These are phyloP conservation scores for Thymus mandschuricus DNA, from an alignment of 257 asterid species.

Conservation along the genomic window DNA sequence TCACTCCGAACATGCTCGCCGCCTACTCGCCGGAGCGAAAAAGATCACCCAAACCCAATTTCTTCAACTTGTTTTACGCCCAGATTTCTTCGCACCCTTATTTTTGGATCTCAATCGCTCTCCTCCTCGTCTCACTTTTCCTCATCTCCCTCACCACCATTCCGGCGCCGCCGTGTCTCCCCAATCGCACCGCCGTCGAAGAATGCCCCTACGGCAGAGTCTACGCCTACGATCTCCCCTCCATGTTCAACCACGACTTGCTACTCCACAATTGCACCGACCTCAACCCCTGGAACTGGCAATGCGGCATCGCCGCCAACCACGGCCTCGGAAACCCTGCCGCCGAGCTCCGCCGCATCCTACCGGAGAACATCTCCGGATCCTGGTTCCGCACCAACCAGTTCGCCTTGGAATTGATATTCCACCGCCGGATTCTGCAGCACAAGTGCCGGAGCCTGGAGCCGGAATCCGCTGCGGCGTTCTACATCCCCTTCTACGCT, in stretches of 20 bases:
- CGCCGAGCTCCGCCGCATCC: conserved; percentile 45
- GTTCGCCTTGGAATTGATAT: conserved; percentile 54
- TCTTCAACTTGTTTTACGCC: conserved; percentile 16
- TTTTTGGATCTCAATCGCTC: conserved; percentile 35
- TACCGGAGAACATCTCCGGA: conserved; percentile 43
- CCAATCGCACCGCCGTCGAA: conserved; percentile 21
- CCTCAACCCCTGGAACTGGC: conserved; percentile 53
- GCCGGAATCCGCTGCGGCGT: conserved; percentile 58
- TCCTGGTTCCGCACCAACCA: conserved; percentile 70
- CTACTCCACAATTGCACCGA: conserved; percentile 46
- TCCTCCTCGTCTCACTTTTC: conserved; percentile 37
- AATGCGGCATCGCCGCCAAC: conserved; percentile 49
- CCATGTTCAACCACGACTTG: conserved; percentile 45
- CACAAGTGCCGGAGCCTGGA: conserved; percentile 54
- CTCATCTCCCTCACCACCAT: conserved; percentile 36
- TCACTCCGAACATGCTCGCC: conserved; percentile 28
- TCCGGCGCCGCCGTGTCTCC: conserved; percentile 33
- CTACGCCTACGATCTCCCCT: conserved; percentile 55
- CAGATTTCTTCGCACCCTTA: conserved; percentile 43
- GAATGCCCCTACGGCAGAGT: conserved; percentile 53
- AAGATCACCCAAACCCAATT: conserved; percentile 28
- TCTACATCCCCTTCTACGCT: conserved; percentile 66
- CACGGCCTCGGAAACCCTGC: conserved; percentile 58
- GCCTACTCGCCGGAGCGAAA: conserved; percentile 29
- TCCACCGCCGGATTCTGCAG: conserved; percentile 46